Percentiles rank a stretch among this genome's conserved stretches.
These are phyloP conservation scores for Glaciozyma martinii DNA, from an alignment of 768 basidiomycete genomes.

Conservation along the genomic window DNA sequence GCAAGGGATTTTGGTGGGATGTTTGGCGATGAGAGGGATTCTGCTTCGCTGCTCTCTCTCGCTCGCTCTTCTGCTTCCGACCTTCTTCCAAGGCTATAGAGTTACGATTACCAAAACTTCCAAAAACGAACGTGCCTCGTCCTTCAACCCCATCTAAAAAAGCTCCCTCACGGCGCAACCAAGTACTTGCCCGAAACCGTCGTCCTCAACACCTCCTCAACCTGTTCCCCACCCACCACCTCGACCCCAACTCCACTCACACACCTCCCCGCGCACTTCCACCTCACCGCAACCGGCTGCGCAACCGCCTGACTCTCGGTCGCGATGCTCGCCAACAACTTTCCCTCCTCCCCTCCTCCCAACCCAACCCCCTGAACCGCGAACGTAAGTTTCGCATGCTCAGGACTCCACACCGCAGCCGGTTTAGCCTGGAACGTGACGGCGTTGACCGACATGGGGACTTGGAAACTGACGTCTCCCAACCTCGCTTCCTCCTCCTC, in stretches of 20 bases:
- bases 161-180: slow-evolving; percentile 5
- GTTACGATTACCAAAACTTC: no score
- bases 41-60: no score
- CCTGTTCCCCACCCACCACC: slow-evolving; percentile 31
- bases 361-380: slow-evolving; percentile 20
- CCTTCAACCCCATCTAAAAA: neutral
- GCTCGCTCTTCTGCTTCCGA: no score
- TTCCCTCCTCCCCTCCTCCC: slow-evolving; percentile 30
- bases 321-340: slow-evolving; percentile 41
- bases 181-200: slow-evolving; percentile 16
- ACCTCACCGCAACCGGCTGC: slow-evolving; percentile 38
- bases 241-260: slow-evolving; percentile 39
- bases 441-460: slow-evolving; percentile 37
- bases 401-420: slow-evolving; percentile 38
- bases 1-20: no score
- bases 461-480: slow-evolving; percentile 36
- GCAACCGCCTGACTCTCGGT: slow-evolving; percentile 27
- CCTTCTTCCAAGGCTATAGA: no score
- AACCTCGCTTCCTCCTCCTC: slow-evolving; percentile 25
- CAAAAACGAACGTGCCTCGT: no score
- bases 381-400: slow-evolving; percentile 37
- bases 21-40: no score
- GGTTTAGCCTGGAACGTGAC: slow-evolving; percentile 44
- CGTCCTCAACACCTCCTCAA: slow-evolving; percentile 14
- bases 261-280: slow-evolving; percentile 37